A percentile compares a stretch with the other conserved stretches of the same genome.
Evolutionary conservation across 768 basidiomycete genomes (phyloP).

Genomic region (Termitomyces bulborhizus): DNA sequence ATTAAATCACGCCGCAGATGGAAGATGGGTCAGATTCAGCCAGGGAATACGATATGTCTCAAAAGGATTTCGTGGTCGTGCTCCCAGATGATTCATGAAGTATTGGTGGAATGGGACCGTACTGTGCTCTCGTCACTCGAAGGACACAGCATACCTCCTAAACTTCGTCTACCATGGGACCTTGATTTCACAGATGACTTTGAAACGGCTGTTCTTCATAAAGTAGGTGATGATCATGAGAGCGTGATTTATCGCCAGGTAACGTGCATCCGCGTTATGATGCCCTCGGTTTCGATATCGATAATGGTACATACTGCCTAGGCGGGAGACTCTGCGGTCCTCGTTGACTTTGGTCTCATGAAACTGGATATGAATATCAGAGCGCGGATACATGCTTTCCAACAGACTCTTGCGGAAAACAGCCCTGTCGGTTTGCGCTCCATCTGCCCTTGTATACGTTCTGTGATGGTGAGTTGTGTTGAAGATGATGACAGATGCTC

Average conservation of each 20-base stretch:
- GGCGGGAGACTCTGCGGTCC: conserved; percentile 58
- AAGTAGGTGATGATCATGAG: neutral
- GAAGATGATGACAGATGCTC: conserved; percentile 13
- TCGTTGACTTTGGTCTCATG: conserved; percentile 58
- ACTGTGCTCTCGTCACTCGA: neutral
- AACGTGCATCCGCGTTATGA: neutral
- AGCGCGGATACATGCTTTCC: conserved; percentile 53
- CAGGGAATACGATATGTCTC: conserved; percentile 51
- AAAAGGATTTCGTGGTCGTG: conserved; percentile 38
- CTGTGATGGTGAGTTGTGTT: conserved; percentile 55
- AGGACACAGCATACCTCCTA: too few species aligned
- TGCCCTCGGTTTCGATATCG: neutral
- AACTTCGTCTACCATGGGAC: conserved; percentile 1
- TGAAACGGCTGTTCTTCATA: neutral
- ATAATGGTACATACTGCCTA: conserved; percentile 18
- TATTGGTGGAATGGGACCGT: neutral
- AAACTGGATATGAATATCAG: conserved; percentile 45
- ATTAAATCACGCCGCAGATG: conserved; percentile 32
- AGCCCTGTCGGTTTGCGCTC: conserved; percentile 29
- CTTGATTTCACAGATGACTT: neutral
- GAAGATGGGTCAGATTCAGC: conserved; percentile 61
- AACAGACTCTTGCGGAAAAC: conserved; percentile 28
- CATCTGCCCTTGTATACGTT: conserved; percentile 35
- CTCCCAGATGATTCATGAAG: neutral
- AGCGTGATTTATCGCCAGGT: conserved; percentile 53